These are phyloP conservation scores for Anthracocystis walkeri DNA, from an alignment of 1,284 basidiomycete species.

Conservation along the genomic window DNA sequence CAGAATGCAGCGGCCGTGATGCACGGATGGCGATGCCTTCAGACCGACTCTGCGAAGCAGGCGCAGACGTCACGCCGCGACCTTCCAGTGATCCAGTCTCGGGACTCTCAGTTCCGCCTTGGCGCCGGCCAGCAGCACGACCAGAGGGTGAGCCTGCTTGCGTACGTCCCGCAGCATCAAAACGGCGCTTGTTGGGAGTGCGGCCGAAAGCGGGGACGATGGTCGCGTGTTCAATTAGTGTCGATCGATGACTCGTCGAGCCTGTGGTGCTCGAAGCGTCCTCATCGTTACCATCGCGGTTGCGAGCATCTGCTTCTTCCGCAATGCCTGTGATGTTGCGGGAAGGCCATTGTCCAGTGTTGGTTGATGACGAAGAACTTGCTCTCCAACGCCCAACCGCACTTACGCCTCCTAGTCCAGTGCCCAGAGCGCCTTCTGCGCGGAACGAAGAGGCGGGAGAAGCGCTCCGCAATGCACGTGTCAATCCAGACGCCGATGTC, in stretches of 20 bases:
- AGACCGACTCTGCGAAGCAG: slow-evolving; percentile 43
- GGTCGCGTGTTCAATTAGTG: slow-evolving; percentile 44
- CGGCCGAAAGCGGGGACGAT: slow-evolving; percentile 49
- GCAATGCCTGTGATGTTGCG: slow-evolving; percentile 37
- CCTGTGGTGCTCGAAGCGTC: slow-evolving; percentile 34
- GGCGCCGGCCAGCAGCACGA: slow-evolving; percentile 13
- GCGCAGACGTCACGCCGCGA: slow-evolving; percentile 33
- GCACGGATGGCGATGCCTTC: slow-evolving; percentile 39
- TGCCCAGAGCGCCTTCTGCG: slow-evolving; percentile 15
- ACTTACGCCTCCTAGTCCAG: slow-evolving; percentile 10
- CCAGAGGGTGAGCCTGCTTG: slow-evolving; percentile 27
- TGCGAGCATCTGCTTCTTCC: slow-evolving; percentile 19
- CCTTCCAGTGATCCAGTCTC: slow-evolving; percentile 16
- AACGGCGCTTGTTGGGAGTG: slow-evolving; percentile 29
- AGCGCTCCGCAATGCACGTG: slow-evolving; percentile 39
- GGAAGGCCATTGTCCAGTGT: slow-evolving; percentile 29
- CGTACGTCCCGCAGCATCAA: slow-evolving; percentile 15
- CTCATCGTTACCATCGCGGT: slow-evolving; percentile 20
- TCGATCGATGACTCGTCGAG: slow-evolving; percentile 40
- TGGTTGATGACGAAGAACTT: slow-evolving; percentile 31
- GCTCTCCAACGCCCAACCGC: slow-evolving; percentile 28
- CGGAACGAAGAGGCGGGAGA: slow-evolving; percentile 37
- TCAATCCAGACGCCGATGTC: slow-evolving; percentile 39
- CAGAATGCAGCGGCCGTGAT: slow-evolving; percentile 20
- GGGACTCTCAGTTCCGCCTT: slow-evolving; percentile 19